Conservation (phyloP, 352 stramenopile species). For the Elongisporangium undulatum region DNA sequence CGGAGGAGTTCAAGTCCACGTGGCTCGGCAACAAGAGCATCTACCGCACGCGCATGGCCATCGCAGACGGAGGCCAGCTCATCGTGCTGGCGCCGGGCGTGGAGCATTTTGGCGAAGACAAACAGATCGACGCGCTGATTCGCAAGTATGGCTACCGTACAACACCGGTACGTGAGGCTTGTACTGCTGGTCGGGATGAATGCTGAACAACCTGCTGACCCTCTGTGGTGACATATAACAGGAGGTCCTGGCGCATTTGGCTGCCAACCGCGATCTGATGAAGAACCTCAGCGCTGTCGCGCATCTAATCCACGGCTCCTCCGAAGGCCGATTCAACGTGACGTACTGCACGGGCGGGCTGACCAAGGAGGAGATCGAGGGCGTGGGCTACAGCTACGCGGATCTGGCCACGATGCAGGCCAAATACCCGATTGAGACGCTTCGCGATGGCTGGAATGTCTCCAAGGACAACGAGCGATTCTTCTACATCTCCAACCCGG, state of each 20-base stretch:
- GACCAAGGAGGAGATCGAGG: slow-evolving; percentile 91
- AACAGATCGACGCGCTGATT: slow-evolving; percentile 94
- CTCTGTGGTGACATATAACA: slow-evolving; percentile 11
- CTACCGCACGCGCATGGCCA: slow-evolving; percentile 97
- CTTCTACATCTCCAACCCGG: slow-evolving; percentile 97
- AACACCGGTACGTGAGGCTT: slow-evolving; percentile 70
- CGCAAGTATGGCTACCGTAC: slow-evolving; percentile 96
- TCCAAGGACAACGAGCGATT: slow-evolving; percentile 81
- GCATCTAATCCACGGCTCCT: slow-evolving; percentile 97
- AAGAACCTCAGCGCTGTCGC: slow-evolving; percentile 93
- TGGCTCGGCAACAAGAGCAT: slow-evolving; percentile 99
- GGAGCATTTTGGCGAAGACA: slow-evolving; percentile 93
- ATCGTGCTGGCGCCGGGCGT: slow-evolving; percentile 95
- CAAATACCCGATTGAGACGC: slow-evolving; percentile 74
- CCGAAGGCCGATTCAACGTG: slow-evolving; percentile 96
- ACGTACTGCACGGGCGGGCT: slow-evolving; percentile 93
- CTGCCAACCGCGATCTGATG: slow-evolving; percentile 92
- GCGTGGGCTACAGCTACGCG: slow-evolving; percentile 91
- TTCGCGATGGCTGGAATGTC: slow-evolving; percentile 94
- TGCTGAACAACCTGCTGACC: slow-evolving; percentile 5
- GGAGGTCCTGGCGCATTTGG: slow-evolving; percentile 91
- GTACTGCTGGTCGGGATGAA: not conserved
- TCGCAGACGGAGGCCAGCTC: slow-evolving; percentile 93
- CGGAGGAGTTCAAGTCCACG: slow-evolving; percentile 96
- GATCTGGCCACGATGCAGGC: slow-evolving; percentile 81